Evolutionary conservation across 768 basidiomycete species (phyloP).

Genomic region (Trametes coccinea): DNA sequence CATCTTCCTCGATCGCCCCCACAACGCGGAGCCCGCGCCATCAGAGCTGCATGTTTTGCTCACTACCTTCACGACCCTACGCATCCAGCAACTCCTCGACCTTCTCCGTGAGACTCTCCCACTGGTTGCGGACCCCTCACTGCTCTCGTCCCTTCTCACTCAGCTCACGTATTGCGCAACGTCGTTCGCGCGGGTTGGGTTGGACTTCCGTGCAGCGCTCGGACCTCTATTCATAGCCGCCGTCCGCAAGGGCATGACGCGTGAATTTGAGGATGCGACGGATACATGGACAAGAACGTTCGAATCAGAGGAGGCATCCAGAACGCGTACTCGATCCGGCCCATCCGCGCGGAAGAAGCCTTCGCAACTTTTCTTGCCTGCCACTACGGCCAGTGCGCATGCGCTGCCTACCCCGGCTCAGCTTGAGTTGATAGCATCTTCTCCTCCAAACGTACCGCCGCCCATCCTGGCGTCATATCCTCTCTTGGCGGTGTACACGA

Average conservation of each 20-base stretch:
- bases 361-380: slow-evolving; percentile 19
- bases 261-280: slow-evolving; percentile 48
- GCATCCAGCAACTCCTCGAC: slow-evolving; percentile 69
- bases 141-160: slow-evolving; percentile 82
- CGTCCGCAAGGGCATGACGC: slow-evolving; percentile 55
- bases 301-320: slow-evolving; percentile 1
- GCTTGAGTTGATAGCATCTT: slow-evolving; percentile 16
- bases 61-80: slow-evolving; percentile 61
- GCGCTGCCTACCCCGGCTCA: slow-evolving; percentile 22
- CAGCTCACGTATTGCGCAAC: slow-evolving; percentile 93
- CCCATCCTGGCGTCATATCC: slow-evolving; percentile 71
- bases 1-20: slow-evolving; percentile 78
- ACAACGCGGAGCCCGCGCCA: slow-evolving; percentile 28
- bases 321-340: neutral
- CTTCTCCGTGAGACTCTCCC: slow-evolving; percentile 63
- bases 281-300: slow-evolving; percentile 25
- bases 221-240: slow-evolving; percentile 66
- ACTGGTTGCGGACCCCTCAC: slow-evolving; percentile 54
- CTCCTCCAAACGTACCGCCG: slow-evolving; percentile 63
- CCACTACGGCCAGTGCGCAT: slow-evolving; percentile 8
- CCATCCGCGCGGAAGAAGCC: slow-evolving; percentile 14
- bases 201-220: slow-evolving; percentile 80
- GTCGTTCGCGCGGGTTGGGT: slow-evolving; percentile 88
- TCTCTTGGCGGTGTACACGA: slow-evolving; percentile 69
- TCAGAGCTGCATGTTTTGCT: slow-evolving; percentile 53